These are phyloP conservation scores for Trichoderma hamatum DNA, from an alignment of 2,329 filamentous ascomycete species.

Conservation along the genomic window DNA sequence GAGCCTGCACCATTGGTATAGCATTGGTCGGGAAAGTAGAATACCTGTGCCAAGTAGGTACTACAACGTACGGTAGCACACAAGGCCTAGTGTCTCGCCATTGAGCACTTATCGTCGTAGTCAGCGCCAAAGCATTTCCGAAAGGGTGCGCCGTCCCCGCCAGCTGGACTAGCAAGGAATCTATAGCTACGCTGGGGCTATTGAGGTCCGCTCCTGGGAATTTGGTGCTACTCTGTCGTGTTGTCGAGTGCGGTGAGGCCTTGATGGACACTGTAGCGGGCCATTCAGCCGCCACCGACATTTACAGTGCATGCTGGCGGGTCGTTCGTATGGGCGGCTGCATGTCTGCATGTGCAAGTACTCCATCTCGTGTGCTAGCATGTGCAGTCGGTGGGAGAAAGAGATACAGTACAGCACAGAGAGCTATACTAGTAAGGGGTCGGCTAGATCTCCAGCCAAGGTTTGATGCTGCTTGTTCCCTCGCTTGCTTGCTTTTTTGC, in stretches of 20 bases:
- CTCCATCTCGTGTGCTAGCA: neutral
- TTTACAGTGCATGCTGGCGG: constrained; percentile 11
- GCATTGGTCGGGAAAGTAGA: neutral
- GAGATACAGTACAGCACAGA: neutral
- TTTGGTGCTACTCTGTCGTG: constrained; percentile 10
- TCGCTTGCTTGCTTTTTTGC: constrained; percentile 2
- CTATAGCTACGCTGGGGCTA: neutral
- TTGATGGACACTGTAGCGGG: constrained; percentile 15
- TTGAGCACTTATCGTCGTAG: neutral
- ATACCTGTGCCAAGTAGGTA: neutral
- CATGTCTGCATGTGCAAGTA: neutral
- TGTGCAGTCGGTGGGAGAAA: neutral
- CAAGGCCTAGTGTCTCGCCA: constrained; percentile 7
- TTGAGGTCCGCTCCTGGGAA: constrained; percentile 14
- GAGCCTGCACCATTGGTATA: neutral
- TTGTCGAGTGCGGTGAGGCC: constrained; percentile 15
- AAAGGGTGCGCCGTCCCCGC: constrained; percentile 27
- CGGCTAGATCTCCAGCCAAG: neutral
- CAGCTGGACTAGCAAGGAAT: constrained; percentile 26
- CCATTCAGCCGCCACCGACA: constrained; percentile 1
- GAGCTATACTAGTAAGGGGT: neutral
- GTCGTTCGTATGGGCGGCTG: constrained; percentile 7
- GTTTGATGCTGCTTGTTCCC: neutral
- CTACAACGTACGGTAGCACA: neutral
- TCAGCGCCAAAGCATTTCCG: constrained; percentile 20